Conservation (phyloP, 345 rosid species). For the Eucalyptus decipiens region DNA sequence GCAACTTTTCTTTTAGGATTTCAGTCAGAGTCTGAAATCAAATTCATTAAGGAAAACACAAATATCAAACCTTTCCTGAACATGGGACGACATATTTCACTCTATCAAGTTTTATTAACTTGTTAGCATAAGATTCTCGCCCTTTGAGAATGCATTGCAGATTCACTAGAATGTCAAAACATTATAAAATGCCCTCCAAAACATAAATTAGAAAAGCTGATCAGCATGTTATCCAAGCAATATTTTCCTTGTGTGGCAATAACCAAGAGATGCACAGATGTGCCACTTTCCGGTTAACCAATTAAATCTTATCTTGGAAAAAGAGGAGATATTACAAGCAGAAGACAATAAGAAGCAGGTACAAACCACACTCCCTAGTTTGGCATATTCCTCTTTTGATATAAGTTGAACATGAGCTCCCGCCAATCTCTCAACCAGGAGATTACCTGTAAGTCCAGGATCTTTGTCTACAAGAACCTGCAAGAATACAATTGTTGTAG, state of each 20-base stretch:
- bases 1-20: constrained; percentile 60
- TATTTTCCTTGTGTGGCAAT: not conserved
- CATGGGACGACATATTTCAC: not conserved
- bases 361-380: constrained; percentile 80
- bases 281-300: not conserved
- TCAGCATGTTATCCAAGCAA: not conserved
- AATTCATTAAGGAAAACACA: not conserved
- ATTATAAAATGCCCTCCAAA: not conserved
- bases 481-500: not conserved
- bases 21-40: constrained; percentile 56
- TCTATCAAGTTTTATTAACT: not conserved
- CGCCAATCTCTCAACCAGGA: constrained; percentile 72
- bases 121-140: not conserved
- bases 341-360: not conserved
- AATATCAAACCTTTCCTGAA: not conserved
- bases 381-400: constrained; percentile 80
- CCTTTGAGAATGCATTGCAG: not conserved
- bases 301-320: not conserved
- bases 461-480: constrained; percentile 76
- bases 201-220: not conserved
- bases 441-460: constrained; percentile 88
- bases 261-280: not conserved
- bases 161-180: not conserved
- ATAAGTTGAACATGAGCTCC: constrained; percentile 85
- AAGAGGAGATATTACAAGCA: not conserved